These are phyloP conservation scores for Emergomyces africanus DNA, from an alignment of 2,329 filamentous ascomycete genomes.

Conservation along the genomic window DNA sequence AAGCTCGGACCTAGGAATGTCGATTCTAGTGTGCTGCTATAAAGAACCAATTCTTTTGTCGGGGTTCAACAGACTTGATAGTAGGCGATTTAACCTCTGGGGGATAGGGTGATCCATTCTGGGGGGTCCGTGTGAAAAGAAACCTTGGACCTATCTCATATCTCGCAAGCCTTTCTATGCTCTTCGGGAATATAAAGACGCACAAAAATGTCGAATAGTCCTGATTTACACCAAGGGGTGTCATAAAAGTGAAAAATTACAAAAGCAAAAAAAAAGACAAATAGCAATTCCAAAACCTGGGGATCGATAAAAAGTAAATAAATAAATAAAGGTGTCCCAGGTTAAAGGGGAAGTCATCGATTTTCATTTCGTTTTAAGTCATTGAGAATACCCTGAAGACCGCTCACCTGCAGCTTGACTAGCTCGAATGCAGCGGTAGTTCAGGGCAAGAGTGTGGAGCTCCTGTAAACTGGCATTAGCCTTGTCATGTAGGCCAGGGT, in stretches of 20 bases:
- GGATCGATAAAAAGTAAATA: too few species aligned
- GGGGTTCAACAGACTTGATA: not conserved
- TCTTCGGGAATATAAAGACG: not conserved
- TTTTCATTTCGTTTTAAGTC: not conserved
- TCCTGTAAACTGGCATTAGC: constrained; percentile 34
- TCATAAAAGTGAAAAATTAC: not conserved
- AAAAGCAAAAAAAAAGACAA: not conserved
- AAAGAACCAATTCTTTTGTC: not conserved
- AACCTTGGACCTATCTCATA: not conserved
- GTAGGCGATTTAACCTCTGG: not conserved
- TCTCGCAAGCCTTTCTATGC: not conserved
- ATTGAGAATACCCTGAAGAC: constrained; percentile 1
- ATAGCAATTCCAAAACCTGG: not conserved
- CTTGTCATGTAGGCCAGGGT: constrained; percentile 30
- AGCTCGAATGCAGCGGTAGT: constrained; percentile 31
- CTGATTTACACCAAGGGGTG: not conserved
- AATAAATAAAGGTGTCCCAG: not conserved
- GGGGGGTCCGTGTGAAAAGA: not conserved
- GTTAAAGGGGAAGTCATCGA: not conserved
- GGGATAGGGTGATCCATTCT: not conserved
- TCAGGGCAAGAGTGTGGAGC: constrained; percentile 29
- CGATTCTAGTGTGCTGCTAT: not conserved
- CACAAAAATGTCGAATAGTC: not conserved
- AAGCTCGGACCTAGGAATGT: not conserved
- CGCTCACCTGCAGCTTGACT: constrained; percentile 25